Conservation (phyloP, 352 stramenopile genomes). For the Globisporangium yorkense region DNA sequence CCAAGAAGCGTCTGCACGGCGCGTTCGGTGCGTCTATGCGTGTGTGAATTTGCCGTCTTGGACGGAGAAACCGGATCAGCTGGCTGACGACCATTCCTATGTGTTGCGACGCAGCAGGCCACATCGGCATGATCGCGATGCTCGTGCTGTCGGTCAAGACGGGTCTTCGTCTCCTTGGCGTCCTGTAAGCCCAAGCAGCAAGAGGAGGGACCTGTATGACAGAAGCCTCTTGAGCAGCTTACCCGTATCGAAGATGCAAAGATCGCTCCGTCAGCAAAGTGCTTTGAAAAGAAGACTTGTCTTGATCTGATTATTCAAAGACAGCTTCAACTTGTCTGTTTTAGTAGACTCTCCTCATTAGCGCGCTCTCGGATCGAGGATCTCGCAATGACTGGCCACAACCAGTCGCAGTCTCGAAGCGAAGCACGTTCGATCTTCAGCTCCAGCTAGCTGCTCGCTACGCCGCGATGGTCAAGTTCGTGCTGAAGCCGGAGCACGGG, state of each 20-base stretch:
- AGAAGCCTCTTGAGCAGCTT: no score
- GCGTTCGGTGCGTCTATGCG: not conserved
- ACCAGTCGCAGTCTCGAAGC: no score
- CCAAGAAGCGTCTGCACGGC: not conserved
- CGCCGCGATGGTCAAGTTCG: slow-evolving; percentile 13
- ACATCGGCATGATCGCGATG: not conserved
- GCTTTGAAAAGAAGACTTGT: not conserved
- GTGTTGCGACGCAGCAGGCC: not conserved
- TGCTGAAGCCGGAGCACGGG: slow-evolving; percentile 58
- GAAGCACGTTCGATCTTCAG: no score
- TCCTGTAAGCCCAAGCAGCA: not conserved
- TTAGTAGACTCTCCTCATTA: not conserved
- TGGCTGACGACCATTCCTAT: not conserved
- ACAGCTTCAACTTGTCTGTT: not conserved
- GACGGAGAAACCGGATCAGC: not conserved
- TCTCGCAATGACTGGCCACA: no score
- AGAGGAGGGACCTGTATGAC: no score
- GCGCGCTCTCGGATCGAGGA: no score
- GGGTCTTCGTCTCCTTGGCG: not conserved
- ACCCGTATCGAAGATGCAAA: not conserved
- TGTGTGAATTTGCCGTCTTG: not conserved
- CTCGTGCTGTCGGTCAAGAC: not conserved
- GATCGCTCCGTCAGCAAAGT: not conserved
- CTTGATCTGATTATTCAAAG: not conserved
- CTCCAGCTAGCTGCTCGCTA: not conserved